Conservation (phyloP, 768 basidiomycete genomes). For the Megacollybia marginata region DNA sequence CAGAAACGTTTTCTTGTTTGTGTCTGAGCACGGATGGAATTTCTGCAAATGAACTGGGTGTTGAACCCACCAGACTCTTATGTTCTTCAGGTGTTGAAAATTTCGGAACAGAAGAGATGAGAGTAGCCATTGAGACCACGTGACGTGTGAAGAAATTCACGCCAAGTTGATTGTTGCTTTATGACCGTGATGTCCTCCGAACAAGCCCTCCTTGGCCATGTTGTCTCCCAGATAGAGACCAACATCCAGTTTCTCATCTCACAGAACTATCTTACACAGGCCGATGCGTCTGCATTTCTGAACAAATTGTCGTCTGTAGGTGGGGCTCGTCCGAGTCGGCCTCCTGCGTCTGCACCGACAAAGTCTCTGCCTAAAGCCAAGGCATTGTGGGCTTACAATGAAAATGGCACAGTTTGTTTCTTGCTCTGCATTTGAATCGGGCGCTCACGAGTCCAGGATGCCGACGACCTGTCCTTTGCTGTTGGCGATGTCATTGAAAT, state of each 20-base stretch:
- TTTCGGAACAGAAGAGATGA: constrained; percentile 33
- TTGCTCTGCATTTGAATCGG: not conserved
- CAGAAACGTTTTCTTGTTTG: constrained; percentile 62
- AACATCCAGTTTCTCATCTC: constrained; percentile 52
- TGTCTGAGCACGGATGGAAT: constrained; percentile 81
- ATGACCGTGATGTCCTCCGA: not conserved
- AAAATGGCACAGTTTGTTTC: constrained; percentile 40
- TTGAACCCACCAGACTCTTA: constrained; percentile 57
- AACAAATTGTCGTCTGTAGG: constrained; percentile 27
- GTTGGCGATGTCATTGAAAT: constrained; percentile 75
- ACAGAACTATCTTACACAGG: constrained; percentile 43
- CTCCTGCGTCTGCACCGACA: constrained; percentile 10
- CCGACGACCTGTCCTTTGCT: constrained; percentile 72
- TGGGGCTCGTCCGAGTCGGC: not conserved
- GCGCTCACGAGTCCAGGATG: constrained; percentile 38
- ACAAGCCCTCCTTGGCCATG: constrained; percentile 22
- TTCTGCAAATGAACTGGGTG: constrained; percentile 76
- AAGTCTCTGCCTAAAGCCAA: constrained; percentile 30
- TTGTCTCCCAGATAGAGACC: constrained; percentile 48
- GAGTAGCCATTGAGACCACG: constrained; percentile 5
- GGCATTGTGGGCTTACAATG: constrained; percentile 65
- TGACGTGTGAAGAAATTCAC: no score
- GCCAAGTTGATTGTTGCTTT: not conserved
- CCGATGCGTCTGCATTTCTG: constrained; percentile 42
- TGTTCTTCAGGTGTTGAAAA: constrained; percentile 63